phyloP scores from a whole-genome alignment of 768 basidiomycete genomes.

The Suillus cothurnatus region DNA sequence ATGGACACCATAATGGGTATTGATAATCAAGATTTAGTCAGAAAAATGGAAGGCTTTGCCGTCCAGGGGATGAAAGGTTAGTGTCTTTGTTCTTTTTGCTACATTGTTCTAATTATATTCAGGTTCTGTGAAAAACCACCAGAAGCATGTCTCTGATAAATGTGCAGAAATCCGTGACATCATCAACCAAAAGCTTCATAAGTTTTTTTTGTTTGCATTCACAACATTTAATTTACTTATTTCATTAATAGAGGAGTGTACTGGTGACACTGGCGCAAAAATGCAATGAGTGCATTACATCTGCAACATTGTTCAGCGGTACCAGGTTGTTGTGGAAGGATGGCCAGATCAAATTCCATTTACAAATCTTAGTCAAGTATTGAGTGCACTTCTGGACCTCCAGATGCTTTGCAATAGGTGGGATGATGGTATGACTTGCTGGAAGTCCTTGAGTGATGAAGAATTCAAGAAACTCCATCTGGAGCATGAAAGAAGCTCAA shows the following conservation, averaged over 20 bases:
- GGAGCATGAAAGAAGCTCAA: neutral
- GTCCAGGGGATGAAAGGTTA: conserved; percentile 13
- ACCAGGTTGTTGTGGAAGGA: neutral
- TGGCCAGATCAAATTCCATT: neutral
- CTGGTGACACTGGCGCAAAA: neutral
- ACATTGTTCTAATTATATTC: neutral
- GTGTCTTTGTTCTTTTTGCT: neutral
- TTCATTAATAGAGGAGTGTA: neutral
- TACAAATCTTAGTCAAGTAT: neutral
- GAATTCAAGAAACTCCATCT: neutral
- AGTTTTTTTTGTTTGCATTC: neutral
- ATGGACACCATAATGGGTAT: conserved; percentile 10
- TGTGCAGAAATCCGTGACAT: neutral
- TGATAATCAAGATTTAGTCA: conserved; percentile 13
- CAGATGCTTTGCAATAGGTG: conserved; percentile 1
- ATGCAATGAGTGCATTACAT: conserved; percentile 10
- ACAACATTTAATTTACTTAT: neutral
- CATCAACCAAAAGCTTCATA: neutral
- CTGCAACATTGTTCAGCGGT: neutral
- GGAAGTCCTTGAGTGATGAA: neutral
- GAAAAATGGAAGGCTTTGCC: conserved; percentile 14
- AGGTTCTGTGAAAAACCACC: conserved; percentile 9
- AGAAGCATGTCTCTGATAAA: conserved; percentile 1
- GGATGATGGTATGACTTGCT: neutral
- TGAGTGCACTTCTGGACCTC: neutral